Base-by-base conservation (phyloP, 768 basidiomycete genomes). In the Mycena galopus region DNA sequence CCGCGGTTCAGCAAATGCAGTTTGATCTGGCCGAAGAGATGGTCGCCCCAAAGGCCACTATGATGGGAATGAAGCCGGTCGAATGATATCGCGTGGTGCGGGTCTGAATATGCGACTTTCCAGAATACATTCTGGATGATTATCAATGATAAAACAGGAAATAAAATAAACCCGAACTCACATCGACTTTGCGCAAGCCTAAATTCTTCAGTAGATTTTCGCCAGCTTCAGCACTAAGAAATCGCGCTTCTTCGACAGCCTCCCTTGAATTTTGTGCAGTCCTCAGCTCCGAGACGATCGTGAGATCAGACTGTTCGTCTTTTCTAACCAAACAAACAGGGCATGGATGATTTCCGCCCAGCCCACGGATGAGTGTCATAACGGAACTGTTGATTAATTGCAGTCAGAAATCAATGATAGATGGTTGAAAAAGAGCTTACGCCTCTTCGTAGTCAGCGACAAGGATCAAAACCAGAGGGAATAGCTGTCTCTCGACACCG, bases 371-470 rank as follows among this genome's bases (percentile, higher is more conserved):
- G 0, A 86, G 73, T 2, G 83, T 75, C 83, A 87, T 86, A 23
- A 84, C 76, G 56, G 77, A 82, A 51, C 83, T n/a, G n/a, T n/a
- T n/a, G n/a, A n/a, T n/a, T 86, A 71, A 35, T 35, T 32, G 27
- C 51, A 39, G 30, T 59, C 39, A 50, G n/a, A 23, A 4, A 2
- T 27, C 39, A 17, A n/a, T n/a, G n/a, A 17, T 30, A 29, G 33
- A 57, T n/a, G n/a, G 72, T 29, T n/a, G n/a, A n/a, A n/a, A 23
- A 73, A 60, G 7, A 23, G 62, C 83, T 29, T 79, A 88, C 87
- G 84, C 82, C 78, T 88, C 86, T 69, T 88, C 82, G 63, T 85
- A 88, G 63, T 88, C 85, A 6, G 82, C 80, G 7, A 81, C 83
- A 1, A 86, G 72, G 4, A 86, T 84, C 0, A 85, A 33, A 27